phyloP scores from a whole-genome alignment of 306 rosid genomes.

The Canavalia ensiformis region DNA sequence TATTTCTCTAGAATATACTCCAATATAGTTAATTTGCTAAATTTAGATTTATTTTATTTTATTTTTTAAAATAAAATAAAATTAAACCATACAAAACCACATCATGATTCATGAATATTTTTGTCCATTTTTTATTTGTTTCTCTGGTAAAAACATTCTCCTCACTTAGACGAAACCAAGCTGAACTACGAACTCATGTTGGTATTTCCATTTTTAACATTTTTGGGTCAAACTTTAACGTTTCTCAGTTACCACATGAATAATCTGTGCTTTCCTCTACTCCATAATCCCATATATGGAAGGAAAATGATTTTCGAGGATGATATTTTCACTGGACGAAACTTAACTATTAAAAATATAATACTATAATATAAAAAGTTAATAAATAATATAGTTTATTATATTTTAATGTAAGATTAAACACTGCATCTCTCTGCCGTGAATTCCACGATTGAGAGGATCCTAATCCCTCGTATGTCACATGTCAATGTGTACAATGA shows the following conservation, averaged over 20 bases:
- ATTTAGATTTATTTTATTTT: background rate
- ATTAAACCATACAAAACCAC: background rate
- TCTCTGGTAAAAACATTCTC: background rate
- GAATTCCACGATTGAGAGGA: too few relatives aligned
- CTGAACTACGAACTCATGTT: background rate
- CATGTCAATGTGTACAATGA: too few relatives aligned
- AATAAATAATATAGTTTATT: too few relatives aligned
- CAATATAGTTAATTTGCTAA: too few relatives aligned
- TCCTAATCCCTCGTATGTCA: too few relatives aligned
- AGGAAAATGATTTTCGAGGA: too few relatives aligned
- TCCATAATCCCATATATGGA: background rate
- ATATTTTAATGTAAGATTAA: too few relatives aligned
- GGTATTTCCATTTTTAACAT: background rate
- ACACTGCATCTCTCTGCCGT: too few relatives aligned
- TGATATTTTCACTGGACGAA: too few relatives aligned
- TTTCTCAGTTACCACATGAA: background rate
- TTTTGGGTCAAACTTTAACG: background rate
- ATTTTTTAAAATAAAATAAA: background rate
- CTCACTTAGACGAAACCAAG: background rate
- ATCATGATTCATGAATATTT: background rate
- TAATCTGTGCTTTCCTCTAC: background rate
- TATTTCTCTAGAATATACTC: too few relatives aligned
- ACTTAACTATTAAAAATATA: too few relatives aligned
- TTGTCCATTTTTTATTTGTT: background rate
- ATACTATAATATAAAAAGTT: too few relatives aligned